Evolutionary conservation across 768 basidiomycete genomes (phyloP).

Genomic region (Tubosaeta sp.): DNA sequence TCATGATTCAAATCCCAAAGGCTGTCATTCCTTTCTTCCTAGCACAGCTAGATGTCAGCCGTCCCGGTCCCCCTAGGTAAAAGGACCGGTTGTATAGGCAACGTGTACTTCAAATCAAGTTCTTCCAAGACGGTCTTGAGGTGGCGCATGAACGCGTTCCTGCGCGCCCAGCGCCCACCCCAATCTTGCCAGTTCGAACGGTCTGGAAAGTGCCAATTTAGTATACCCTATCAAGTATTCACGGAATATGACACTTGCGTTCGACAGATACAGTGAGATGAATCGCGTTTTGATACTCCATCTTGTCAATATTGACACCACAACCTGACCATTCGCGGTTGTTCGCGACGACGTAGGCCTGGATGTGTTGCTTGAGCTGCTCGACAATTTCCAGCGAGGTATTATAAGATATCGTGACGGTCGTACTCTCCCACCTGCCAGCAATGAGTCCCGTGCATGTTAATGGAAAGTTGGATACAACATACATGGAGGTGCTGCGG

Average conservation of each 20-base stretch:
- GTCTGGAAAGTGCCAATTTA: conserved; percentile 37
- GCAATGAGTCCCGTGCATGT: conserved; percentile 5
- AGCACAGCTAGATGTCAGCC: background rate
- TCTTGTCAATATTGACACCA: conserved; percentile 68
- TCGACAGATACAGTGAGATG: conserved; percentile 65
- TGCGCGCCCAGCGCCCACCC: conserved; percentile 74
- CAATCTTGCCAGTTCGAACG: conserved; percentile 85
- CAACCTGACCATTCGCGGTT: conserved; percentile 70
- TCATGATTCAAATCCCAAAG: background rate
- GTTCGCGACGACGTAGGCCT: conserved; percentile 57
- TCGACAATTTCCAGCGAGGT: conserved; percentile 71
- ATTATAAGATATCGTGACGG: conserved; percentile 59
- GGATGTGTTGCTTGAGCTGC: conserved; percentile 55
- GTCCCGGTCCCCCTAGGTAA: conserved; percentile 32
- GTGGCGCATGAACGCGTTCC: conserved; percentile 72
- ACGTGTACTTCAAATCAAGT: conserved; percentile 63
- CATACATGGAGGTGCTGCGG: conserved; percentile 69
- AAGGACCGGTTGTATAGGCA: conserved; percentile 71
- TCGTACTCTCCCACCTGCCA: conserved; percentile 63
- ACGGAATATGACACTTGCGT: conserved; percentile 41
- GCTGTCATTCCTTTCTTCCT: background rate
- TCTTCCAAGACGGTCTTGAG: conserved; percentile 70
- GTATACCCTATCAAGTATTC: background rate
- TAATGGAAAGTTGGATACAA: conserved; percentile 4
- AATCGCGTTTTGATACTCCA: conserved; percentile 75